Base-by-base conservation (phyloP, 2,329 filamentous ascomycete species). In the Shiraia bambusicola region DNA sequence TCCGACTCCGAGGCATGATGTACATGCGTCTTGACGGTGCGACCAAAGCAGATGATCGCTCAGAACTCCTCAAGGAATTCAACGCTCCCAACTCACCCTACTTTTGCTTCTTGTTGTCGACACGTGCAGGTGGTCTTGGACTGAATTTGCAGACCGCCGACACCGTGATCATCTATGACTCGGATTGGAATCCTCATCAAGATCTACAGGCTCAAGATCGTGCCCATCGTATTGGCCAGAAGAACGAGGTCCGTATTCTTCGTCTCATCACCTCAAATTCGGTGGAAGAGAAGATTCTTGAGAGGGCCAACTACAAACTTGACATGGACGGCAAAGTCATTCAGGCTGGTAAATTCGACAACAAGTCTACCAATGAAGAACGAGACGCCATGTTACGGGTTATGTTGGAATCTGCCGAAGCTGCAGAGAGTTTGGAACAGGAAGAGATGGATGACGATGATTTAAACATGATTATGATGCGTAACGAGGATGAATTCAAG, bases 281-380 rank as follows among this genome's bases (percentile, higher is more conserved):
- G 0, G 91, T 98, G 2, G 93, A 98, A 71, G 93, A 98, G 72
- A 96, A 97, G 77, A 98, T 98, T 65, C 76, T 98, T 37, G 93
- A 97, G 69, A 87, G 92, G 67, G 93, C 93, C 2, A 87, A 95
- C 56, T 98, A 87, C 80, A 98, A 98, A 79, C 81, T 98, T 52
- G 92, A 97, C 69, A 96, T 98, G 87, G 93, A 98, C 65, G 92
- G 93, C 74, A 98, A 98, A 72, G 91, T 98, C 65, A 98, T 98
- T 58, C 93, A 98, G 68, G 93, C 93, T 45, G 93, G 93, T 83
- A 94, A 95, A 66, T 98, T 98, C 74, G 93, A 98, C 59, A 97
- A 98, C 75, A 98, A 97, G 66, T 98, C 93, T 1, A 97, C 93
- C 0, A 93, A 96, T 67, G 95, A 95, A 40, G 93, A 98, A 71